Evolutionary conservation across 192 early-diverging fungal species (phyloP).

Genomic region (Powellomyces hirtus): DNA sequence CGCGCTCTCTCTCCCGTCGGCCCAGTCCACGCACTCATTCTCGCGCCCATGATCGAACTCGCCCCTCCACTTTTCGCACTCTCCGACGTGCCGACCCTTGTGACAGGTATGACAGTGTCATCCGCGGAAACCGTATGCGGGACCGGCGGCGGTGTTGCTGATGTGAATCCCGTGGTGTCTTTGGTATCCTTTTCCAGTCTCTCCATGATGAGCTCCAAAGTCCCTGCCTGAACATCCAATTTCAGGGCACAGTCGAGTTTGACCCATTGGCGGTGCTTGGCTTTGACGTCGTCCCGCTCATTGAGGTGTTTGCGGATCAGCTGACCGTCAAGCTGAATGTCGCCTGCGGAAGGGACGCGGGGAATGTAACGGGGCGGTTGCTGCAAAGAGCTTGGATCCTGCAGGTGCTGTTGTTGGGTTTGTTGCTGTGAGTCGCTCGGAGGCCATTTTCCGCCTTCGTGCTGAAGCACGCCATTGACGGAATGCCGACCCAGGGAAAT

Average conservation of each 20-base stretch:
- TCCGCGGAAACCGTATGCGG: no score
- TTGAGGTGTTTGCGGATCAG: slow-evolving; percentile 85
- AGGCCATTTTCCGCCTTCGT: no score
- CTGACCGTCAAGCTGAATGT: slow-evolving; percentile 59
- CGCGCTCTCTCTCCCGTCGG: background rate
- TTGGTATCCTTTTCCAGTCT: slow-evolving; percentile 56
- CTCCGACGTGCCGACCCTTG: background rate
- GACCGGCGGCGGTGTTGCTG: no score
- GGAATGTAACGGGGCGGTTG: slow-evolving; percentile 1
- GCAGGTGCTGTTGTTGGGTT: no score
- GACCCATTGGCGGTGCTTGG: slow-evolving; percentile 82
- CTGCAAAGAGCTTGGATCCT: no score
- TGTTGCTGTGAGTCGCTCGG: no score
- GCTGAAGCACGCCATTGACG: background rate
- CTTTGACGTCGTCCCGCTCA: slow-evolving; percentile 69
- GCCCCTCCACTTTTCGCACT: no score
- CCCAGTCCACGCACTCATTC: background rate
- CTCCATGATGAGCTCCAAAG: slow-evolving; percentile 74
- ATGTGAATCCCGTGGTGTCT: slow-evolving; percentile 14
- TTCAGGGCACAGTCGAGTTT: slow-evolving; percentile 68
- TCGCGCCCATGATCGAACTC: no score
- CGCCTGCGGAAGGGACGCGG: background rate
- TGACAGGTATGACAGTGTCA: background rate
- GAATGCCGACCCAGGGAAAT: slow-evolving; percentile 16
- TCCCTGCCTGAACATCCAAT: slow-evolving; percentile 60